Conservation (phyloP, 1,284 basidiomycete species). For the Ganoderma leucocontextum region DNA sequence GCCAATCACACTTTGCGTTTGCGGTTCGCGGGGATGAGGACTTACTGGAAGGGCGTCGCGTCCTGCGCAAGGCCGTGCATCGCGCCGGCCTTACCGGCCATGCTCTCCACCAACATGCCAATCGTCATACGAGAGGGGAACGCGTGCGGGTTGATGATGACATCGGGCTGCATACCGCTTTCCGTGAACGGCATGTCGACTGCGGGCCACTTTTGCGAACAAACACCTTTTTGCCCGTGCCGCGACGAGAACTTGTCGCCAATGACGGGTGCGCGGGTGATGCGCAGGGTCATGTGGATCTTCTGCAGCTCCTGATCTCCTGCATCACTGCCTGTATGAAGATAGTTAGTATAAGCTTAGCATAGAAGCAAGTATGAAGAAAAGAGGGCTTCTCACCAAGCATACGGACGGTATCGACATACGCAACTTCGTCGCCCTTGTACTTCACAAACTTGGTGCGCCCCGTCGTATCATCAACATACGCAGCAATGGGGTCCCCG, state of each 20-base stretch:
- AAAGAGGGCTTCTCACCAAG: slow-evolving; percentile 65
- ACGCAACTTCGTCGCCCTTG: slow-evolving; percentile 95
- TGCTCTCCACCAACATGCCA: slow-evolving; percentile 99
- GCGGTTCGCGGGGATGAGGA: slow-evolving; percentile 21
- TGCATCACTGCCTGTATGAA: slow-evolving; percentile 75
- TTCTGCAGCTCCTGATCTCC: slow-evolving; percentile 93
- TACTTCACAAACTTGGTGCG: slow-evolving; percentile 92
- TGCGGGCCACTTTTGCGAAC: slow-evolving; percentile 98
- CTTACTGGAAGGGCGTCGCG: slow-evolving; percentile 95
- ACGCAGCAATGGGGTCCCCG: slow-evolving; percentile 88
- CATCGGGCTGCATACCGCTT: slow-evolving; percentile 98
- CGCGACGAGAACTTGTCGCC: slow-evolving; percentile 99
- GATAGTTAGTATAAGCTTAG: neutral
- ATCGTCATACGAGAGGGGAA: slow-evolving; percentile 99
- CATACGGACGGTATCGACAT: slow-evolving; percentile 92
- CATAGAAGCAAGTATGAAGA: neutral
- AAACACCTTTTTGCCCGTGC: slow-evolving; percentile 99
- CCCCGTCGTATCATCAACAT: slow-evolving; percentile 88
- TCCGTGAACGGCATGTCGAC: slow-evolving; percentile 99
- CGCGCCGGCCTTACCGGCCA: slow-evolving; percentile 98
- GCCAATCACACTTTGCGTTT: slow-evolving; percentile 1
- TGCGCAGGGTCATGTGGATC: slow-evolving; percentile 92
- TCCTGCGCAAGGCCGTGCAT: slow-evolving; percentile 99
- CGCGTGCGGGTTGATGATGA: slow-evolving; percentile 99
- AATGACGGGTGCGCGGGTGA: slow-evolving; percentile 96